A percentile compares a stretch with the other conserved stretches of the same genome.
These are phyloP conservation scores for Schrenkiella parvula DNA, from an alignment of 345 rosid genomes.

Conservation along the genomic window DNA sequence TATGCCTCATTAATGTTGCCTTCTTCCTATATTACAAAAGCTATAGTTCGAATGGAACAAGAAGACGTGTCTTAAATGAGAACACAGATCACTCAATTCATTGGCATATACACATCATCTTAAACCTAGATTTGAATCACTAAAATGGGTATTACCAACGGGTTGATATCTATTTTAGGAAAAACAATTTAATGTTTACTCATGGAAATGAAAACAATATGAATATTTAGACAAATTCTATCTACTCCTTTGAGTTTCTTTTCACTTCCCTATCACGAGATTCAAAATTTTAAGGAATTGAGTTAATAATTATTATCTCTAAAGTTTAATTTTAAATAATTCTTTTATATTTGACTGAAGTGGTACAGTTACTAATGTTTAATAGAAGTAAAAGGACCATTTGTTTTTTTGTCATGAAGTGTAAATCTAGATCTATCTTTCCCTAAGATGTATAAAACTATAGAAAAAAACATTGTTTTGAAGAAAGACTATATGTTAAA, in stretches of 20 bases:
- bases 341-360: slow-evolving; percentile 3
- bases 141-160: not conserved
- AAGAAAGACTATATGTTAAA: slow-evolving; percentile 21
- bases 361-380: slow-evolving; percentile 7
- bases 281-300: not conserved
- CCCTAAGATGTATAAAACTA: slow-evolving; percentile 11
- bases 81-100: not conserved
- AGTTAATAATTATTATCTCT: not conserved
- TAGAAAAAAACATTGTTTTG: not conserved
- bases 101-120: not conserved
- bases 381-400: slow-evolving; percentile 14
- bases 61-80: not conserved
- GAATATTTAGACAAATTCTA: not conserved
- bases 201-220: not conserved
- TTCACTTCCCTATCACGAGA: slow-evolving; percentile 18
- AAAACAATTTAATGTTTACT: not conserved
- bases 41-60: slow-evolving; percentile 17
- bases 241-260: slow-evolving; percentile 4
- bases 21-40: slow-evolving; percentile 23
- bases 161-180: not conserved
- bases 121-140: not conserved
- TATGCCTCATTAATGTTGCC: slow-evolving; percentile 31
- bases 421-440: slow-evolving; percentile 30
- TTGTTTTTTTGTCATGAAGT: slow-evolving; percentile 20
- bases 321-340: not conserved